Percentiles rank a stretch among this genome's conserved stretches.
Conservation (phyloP, 2,329 filamentous ascomycete genomes). For the Clonostachys chloroleuca region DNA sequence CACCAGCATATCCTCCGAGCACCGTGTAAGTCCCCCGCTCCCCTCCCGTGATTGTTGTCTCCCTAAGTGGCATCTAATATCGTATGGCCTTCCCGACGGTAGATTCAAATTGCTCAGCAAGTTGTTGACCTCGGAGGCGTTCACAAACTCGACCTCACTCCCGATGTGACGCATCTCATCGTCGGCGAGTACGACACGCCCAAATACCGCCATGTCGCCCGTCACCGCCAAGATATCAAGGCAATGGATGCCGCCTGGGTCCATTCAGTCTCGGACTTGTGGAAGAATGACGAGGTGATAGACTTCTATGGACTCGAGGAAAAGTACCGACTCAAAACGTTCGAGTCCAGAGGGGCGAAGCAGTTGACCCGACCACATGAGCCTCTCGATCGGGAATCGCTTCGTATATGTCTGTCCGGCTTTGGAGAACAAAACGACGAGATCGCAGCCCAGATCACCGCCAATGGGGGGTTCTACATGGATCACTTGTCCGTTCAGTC, state of each 20-base stretch:
- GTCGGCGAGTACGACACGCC: slow-evolving; percentile 85
- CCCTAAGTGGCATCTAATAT: too few relatives aligned
- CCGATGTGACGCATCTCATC: slow-evolving; percentile 90
- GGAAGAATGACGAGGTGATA: slow-evolving; percentile 77
- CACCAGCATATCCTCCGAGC: slow-evolving; percentile 76
- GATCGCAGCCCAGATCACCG: slow-evolving; percentile 62
- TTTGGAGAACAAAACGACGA: slow-evolving; percentile 61
- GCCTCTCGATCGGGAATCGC: slow-evolving; percentile 17
- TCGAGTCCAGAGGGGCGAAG: slow-evolving; percentile 48
- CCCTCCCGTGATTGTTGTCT: neutral
- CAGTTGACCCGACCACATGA: slow-evolving; percentile 12
- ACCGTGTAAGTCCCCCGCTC: slow-evolving; percentile 52
- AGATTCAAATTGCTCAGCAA: slow-evolving; percentile 55
- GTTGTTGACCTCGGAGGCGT: slow-evolving; percentile 79
- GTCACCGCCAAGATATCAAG: slow-evolving; percentile 79
- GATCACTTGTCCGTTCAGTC: slow-evolving; percentile 82
- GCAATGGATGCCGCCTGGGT: slow-evolving; percentile 83
- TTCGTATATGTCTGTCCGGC: slow-evolving; percentile 52
- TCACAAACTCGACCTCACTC: slow-evolving; percentile 90
- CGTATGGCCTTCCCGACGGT: neutral
- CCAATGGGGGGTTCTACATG: slow-evolving; percentile 78
- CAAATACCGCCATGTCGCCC: slow-evolving; percentile 95
- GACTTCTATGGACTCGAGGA: slow-evolving; percentile 67
- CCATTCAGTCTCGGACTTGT: slow-evolving; percentile 70
- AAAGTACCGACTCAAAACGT: slow-evolving; percentile 58